These are phyloP conservation scores for Ramichloridium luteum DNA, from an alignment of 2,329 filamentous ascomycete species.

Conservation along the genomic window DNA sequence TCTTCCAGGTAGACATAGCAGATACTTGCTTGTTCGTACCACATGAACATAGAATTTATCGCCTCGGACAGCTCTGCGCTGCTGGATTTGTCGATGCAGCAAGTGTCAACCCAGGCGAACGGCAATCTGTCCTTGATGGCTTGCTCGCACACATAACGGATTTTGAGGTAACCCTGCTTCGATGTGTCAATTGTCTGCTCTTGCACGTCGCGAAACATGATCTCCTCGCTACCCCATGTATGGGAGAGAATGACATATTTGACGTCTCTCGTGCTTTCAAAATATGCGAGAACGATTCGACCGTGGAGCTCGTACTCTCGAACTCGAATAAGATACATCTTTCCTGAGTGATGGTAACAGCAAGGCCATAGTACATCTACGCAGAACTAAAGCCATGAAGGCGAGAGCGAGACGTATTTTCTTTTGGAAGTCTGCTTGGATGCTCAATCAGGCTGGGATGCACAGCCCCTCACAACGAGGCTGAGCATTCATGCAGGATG, in stretches of 20 bases:
- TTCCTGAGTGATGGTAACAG: too few relatives aligned
- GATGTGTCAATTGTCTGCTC: background rate
- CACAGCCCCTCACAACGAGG: too few relatives aligned
- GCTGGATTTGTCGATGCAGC: conserved; percentile 14
- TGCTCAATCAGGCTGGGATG: too few relatives aligned
- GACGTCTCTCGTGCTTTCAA: too few relatives aligned
- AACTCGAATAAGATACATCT: too few relatives aligned
- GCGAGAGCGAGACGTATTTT: background rate
- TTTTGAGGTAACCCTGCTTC: conserved; percentile 10
- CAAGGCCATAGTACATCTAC: conserved; percentile 4
- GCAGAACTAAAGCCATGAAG: conserved; percentile 2
- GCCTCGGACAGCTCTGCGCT: conserved; percentile 9
- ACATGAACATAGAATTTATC: conserved; percentile 14
- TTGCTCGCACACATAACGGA: conserved; percentile 9
- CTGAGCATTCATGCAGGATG: too few relatives aligned
- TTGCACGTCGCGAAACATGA: conserved; percentile 5
- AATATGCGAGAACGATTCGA: too few relatives aligned
- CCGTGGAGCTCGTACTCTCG: too few relatives aligned
- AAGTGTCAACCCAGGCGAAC: conserved; percentile 13
- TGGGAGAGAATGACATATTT: conserved; percentile 10
- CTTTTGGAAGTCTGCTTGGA: too few relatives aligned
- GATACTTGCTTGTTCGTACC: conserved; percentile 7
- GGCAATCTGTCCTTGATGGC: conserved; percentile 10
- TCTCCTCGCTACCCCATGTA: conserved; percentile 6
- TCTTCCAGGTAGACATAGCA: conserved; percentile 10